Evolutionary conservation across 352 stramenopile genomes (phyloP).

Genomic region (Globisporangium cederbergense): DNA sequence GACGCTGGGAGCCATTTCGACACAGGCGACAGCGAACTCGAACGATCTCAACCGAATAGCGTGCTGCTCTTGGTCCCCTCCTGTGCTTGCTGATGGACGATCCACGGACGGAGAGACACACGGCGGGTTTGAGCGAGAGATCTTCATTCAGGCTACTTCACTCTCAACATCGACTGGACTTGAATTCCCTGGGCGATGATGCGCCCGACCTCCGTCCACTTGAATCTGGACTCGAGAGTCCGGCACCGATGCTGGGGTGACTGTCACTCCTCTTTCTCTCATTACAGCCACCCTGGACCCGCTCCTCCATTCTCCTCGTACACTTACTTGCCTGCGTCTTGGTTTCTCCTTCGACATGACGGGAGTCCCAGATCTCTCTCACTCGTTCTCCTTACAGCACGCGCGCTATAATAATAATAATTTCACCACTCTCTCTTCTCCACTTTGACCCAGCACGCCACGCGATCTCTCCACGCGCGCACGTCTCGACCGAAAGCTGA

Average conservation of each 20-base stretch:
- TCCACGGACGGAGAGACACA: too few relatives aligned
- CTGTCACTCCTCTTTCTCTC: neutral
- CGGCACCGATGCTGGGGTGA: neutral
- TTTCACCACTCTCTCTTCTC: conserved; percentile 6
- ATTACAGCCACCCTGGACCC: neutral
- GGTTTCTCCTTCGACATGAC: neutral
- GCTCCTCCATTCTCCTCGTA: neutral
- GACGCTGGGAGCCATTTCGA: too few relatives aligned
- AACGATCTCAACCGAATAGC: too few relatives aligned
- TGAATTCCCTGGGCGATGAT: too few relatives aligned
- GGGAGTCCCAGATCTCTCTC: neutral
- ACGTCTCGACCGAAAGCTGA: neutral
- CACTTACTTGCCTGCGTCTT: neutral
- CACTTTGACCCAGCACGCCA: neutral
- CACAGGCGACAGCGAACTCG: too few relatives aligned
- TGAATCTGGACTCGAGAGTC: too few relatives aligned
- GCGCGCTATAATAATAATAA: conserved; percentile 13
- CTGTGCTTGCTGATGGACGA: too few relatives aligned
- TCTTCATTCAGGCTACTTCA: too few relatives aligned
- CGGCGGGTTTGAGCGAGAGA: too few relatives aligned
- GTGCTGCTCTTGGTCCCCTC: too few relatives aligned
- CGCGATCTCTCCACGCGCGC: neutral
- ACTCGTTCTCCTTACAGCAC: neutral
- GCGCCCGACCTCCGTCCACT: too few relatives aligned
- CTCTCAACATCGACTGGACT: too few relatives aligned